Evolutionary conservation across 2,329 filamentous ascomycete genomes (phyloP).

Genomic region (Iodosphaeria phyllophila): DNA sequence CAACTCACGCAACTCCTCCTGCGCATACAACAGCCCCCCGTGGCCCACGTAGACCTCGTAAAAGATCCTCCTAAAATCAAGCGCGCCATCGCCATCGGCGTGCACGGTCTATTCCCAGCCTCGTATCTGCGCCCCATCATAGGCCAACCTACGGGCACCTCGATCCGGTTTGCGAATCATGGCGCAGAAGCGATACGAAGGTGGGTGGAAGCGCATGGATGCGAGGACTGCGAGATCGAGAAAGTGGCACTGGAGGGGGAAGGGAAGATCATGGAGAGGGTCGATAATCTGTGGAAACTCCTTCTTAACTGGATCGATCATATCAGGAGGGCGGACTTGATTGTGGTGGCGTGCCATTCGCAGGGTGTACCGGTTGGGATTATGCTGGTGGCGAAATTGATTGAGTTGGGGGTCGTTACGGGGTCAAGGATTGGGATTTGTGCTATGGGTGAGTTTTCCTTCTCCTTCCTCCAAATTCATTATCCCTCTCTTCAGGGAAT

Average conservation of each 20-base stretch:
- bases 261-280: conserved; percentile 74
- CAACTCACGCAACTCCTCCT: conserved; percentile 41
- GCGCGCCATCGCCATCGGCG: conserved; percentile 79
- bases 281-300: conserved; percentile 86
- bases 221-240: conserved; percentile 63
- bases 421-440: conserved; percentile 69
- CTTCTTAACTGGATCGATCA: conserved; percentile 89
- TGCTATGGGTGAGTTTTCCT: conserved; percentile 35
- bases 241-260: conserved; percentile 92
- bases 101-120: conserved; percentile 88
- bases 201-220: conserved; percentile 62
- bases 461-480: background rate
- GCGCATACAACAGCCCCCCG: conserved; percentile 32
- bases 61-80: conserved; percentile 55
- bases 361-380: conserved; percentile 89
- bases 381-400: conserved; percentile 83
- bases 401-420: conserved; percentile 71
- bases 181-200: conserved; percentile 66
- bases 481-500: too few relatives aligned
- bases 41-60: conserved; percentile 53
- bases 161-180: conserved; percentile 78
- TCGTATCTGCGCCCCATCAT: conserved; percentile 75
- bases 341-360: conserved; percentile 84
- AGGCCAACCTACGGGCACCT: conserved; percentile 89
- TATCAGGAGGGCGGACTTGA: conserved; percentile 71